phyloP scores from a whole-genome alignment of 495 filamentous ascomycete genomes.

The Penicillium canescens region DNA sequence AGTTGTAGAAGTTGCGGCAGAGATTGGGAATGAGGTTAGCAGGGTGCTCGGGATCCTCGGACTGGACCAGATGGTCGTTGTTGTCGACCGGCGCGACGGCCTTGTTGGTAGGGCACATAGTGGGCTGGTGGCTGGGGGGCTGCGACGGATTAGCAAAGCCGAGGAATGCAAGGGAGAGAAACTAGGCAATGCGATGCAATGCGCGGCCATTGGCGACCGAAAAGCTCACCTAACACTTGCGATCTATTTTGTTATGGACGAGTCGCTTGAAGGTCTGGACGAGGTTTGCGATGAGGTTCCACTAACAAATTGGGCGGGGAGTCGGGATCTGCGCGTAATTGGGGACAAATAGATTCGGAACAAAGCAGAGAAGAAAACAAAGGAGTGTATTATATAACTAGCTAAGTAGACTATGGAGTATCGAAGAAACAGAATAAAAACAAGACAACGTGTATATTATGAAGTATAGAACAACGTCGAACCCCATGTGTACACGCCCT shows the following conservation, averaged over 20 bases:
- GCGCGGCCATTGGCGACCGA: too few relatives aligned
- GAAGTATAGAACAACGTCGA: slow-evolving; percentile 21
- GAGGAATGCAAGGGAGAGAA: background rate
- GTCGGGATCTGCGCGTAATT: too few relatives aligned
- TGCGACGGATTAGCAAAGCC: background rate
- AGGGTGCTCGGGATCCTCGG: slow-evolving; percentile 70
- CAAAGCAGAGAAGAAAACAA: too few relatives aligned
- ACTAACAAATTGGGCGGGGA: too few relatives aligned
- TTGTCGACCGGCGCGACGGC: slow-evolving; percentile 34
- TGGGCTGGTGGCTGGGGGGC: slow-evolving; percentile 8
- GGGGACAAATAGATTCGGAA: too few relatives aligned
- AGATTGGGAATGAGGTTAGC: slow-evolving; percentile 91
- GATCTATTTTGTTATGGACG: too few relatives aligned
- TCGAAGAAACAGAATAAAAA: background rate
- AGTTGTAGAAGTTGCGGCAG: slow-evolving; percentile 89
- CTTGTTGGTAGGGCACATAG: slow-evolving; percentile 25
- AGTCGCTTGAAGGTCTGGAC: too few relatives aligned
- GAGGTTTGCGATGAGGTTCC: too few relatives aligned
- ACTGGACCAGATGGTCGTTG: slow-evolving; percentile 75
- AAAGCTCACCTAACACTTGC: too few relatives aligned
- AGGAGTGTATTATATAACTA: too few relatives aligned
- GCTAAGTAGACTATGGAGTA: too few relatives aligned
- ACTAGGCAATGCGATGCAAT: too few relatives aligned
- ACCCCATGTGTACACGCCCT: slow-evolving; percentile 24
- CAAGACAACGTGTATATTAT: background rate